These are phyloP conservation scores for Pterula multifida DNA, from an alignment of 1,284 basidiomycete genomes.

Conservation along the genomic window DNA sequence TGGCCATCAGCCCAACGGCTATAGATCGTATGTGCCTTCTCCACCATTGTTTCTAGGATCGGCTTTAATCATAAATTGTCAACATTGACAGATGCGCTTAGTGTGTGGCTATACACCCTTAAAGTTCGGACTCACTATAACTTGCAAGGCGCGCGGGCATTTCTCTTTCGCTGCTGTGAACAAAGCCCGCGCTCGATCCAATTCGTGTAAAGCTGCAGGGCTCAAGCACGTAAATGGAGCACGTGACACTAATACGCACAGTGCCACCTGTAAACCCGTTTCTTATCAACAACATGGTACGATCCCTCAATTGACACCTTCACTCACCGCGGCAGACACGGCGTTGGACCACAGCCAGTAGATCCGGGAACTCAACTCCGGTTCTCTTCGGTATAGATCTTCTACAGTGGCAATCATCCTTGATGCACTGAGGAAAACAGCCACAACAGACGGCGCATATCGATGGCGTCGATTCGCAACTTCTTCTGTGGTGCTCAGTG, in stretches of 20 bases:
- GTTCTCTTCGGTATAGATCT: constrained; percentile 41
- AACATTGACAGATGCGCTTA: constrained; percentile 2
- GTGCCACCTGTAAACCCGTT: constrained; percentile 24
- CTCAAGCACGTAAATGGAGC: constrained; percentile 34
- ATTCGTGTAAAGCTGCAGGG: constrained; percentile 30
- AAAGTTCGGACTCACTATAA: constrained; percentile 31
- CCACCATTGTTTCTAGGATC: constrained; percentile 32
- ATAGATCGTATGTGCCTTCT: constrained; percentile 32
- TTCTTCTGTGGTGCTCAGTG: constrained; percentile 40
- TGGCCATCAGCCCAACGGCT: constrained; percentile 30
- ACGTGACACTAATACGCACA: constrained; percentile 30
- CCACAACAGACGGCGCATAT: constrained; percentile 50
- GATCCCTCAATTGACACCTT: not conserved
- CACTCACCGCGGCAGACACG: constrained; percentile 51
- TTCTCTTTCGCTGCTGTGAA: constrained; percentile 29
- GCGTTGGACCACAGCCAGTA: constrained; percentile 55
- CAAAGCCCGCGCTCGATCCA: constrained; percentile 28
- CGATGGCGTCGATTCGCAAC: constrained; percentile 37
- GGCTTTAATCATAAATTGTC: constrained; percentile 18
- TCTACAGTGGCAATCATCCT: constrained; percentile 42
- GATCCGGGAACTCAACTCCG: constrained; percentile 41
- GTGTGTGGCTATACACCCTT: constrained; percentile 3
- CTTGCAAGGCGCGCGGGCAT: constrained; percentile 29
- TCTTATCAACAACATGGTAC: not conserved
- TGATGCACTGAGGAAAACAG: constrained; percentile 42